A percentile compares a stretch with the other conserved stretches of the same genome.
Evolutionary conservation across 805 yeast genomes (phyloP).

Genomic region (Yamadazyma sp.): DNA sequence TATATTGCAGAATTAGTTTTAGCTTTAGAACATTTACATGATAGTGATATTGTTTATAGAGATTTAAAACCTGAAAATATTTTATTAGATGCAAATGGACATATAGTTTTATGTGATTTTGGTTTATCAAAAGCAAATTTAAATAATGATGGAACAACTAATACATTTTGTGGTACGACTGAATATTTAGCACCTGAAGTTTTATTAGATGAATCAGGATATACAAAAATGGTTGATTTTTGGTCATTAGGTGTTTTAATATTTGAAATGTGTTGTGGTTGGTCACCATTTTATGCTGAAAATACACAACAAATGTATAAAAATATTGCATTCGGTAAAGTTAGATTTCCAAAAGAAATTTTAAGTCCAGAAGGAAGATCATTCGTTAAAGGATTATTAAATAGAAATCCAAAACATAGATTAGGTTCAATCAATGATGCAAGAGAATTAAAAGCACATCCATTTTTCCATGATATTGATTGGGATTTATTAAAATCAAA

Average conservation of each 20-base stretch:
- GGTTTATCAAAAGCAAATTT: conserved; percentile 94
- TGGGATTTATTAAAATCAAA: conserved; percentile 79
- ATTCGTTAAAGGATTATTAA: conserved; percentile 90
- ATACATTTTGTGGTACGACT: conserved; percentile 97
- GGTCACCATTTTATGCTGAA: conserved; percentile 98
- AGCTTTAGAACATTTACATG: conserved; percentile 92
- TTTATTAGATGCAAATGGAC: conserved; percentile 92
- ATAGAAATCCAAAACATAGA: conserved; percentile 94
- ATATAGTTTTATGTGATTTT: conserved; percentile 95
- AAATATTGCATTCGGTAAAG: conserved; percentile 97
- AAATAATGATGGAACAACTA: conserved; percentile 82
- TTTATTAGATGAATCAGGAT: conserved; percentile 89
- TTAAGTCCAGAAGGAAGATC: conserved; percentile 90
- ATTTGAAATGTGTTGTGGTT: conserved; percentile 99
- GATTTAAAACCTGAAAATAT: conserved; percentile 98
- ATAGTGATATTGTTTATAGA: conserved; percentile 92
- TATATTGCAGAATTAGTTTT: conserved; percentile 94
- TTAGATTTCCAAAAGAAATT: conserved; percentile 94
- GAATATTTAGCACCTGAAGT: conserved; percentile 98
- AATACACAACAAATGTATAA: conserved; percentile 98
- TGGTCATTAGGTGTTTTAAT: conserved; percentile 97
- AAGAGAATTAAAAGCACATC: conserved; percentile 85
- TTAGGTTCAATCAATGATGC: conserved; percentile 92
- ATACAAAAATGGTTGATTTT: conserved; percentile 98
- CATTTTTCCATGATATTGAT: conserved; percentile 87